Evolutionary conservation across 2,329 filamentous ascomycete species (phyloP).

Genomic region (Calonectria naviculata): DNA sequence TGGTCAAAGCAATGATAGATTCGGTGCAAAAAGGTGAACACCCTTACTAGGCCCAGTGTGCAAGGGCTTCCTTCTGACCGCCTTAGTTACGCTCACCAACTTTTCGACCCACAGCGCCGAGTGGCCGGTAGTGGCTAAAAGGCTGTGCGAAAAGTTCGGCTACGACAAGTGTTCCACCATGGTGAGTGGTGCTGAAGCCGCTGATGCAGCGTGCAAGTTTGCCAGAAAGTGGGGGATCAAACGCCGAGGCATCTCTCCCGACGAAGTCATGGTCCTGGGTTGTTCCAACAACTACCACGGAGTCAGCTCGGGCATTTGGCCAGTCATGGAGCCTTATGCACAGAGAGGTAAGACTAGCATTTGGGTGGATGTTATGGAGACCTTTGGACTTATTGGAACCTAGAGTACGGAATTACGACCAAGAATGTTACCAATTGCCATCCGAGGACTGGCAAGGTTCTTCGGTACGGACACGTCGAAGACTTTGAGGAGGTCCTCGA

Average conservation of each 20-base stretch:
- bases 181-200: constrained; percentile 22
- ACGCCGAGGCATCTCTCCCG: background rate
- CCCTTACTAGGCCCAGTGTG: background rate
- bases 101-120: background rate
- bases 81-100: constrained; percentile 11
- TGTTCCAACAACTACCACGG: constrained; percentile 19
- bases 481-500: background rate
- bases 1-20: constrained; percentile 1
- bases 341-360: background rate
- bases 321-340: background rate
- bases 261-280: constrained; percentile 14
- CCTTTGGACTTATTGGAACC: background rate
- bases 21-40: background rate
- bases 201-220: constrained; percentile 23
- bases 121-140: constrained; percentile 15
- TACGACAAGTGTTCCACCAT: constrained; percentile 24
- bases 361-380: too few species aligned
- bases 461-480: background rate
- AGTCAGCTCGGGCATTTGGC: background rate
- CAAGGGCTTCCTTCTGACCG: background rate
- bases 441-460: background rate
- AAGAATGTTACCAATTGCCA: background rate
- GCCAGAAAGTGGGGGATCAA: constrained; percentile 14
- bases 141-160: constrained; percentile 15
- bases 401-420: background rate